Conservation (phyloP, 2,329 filamentous ascomycete species). For the Dendrostoma leiphaemia region DNA sequence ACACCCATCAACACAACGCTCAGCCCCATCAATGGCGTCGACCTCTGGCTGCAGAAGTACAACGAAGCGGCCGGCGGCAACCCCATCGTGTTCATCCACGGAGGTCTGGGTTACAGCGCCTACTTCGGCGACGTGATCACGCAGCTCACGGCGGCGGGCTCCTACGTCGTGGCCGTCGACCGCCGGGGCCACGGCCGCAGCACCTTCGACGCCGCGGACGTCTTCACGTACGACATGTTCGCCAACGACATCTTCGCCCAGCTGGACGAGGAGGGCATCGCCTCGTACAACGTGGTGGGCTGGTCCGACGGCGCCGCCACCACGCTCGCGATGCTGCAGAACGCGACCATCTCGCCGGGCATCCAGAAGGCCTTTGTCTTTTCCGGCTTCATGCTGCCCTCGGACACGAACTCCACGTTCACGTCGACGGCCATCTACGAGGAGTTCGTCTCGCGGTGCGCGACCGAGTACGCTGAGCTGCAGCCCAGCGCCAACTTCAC, state of each 20-base stretch:
- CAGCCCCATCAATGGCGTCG: neutral
- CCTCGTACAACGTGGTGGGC: constrained; percentile 34
- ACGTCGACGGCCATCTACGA: constrained; percentile 30
- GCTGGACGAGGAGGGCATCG: constrained; percentile 30
- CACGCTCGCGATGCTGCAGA: constrained; percentile 34
- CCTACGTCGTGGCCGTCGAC: constrained; percentile 39
- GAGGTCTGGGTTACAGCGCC: constrained; percentile 40
- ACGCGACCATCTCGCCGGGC: constrained; percentile 27
- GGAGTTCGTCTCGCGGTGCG: constrained; percentile 33
- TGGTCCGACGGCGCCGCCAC: constrained; percentile 41
- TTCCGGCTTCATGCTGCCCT: constrained; percentile 29
- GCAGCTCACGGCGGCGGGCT: constrained; percentile 29
- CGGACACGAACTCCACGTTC: constrained; percentile 36
- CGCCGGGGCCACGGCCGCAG: constrained; percentile 40
- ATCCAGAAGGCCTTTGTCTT: constrained; percentile 41
- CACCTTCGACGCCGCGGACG: constrained; percentile 32
- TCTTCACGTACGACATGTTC: constrained; percentile 38
- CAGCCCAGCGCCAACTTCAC: constrained; percentile 35
- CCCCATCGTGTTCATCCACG: constrained; percentile 38
- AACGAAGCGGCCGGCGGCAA: constrained; percentile 23
- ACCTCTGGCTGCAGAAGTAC: neutral
- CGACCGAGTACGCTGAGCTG: constrained; percentile 33
- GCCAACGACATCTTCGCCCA: constrained; percentile 31
- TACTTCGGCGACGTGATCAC: constrained; percentile 39
- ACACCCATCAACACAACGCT: neutral